Evolutionary conservation across 2,329 filamentous ascomycete species (phyloP), one percentile per base, ranked within the genome.

Genomic region (Parascedosporium putredinis): DNA sequence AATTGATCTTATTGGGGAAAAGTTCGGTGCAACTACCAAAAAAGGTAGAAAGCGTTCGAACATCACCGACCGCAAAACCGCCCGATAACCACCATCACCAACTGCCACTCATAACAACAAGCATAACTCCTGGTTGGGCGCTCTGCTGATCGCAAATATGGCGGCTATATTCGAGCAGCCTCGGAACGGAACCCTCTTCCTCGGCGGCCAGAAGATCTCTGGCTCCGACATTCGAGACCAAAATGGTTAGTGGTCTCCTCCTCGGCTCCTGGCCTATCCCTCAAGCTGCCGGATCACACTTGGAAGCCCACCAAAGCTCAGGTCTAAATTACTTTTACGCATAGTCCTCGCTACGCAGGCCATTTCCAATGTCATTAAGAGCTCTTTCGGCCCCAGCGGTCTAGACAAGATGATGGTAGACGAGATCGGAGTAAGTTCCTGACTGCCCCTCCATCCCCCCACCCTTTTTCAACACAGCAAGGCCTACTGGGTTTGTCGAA

Each of bases 401-500:
- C 79, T 98, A 57, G 93, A 98, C 68, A 98, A 98, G 80, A 98
- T 98, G 93, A 97, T 98, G 93, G 93, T 98, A 60, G 93, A 98
- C 72, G 93, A 98, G 66, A 97, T 98, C 67, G 93, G 93, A 64
- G 85, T 88, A 79, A 60, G 83, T 60, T 33, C 24, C 36, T 48
- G 51, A 51, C 34, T 54, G 56, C 50, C 49, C 34, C 29, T 16
- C 40, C 49, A 40, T 38, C 16, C 51, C 55, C 46, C n/a, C n/a
- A n/a, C n/a, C n/a, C n/a, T n/a, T n/a, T n/a, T n/a, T n/a, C n/a
- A n/a, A n/a, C n/a, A n/a, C n/a, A n/a, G n/a, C n/a, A n/a, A n/a
- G n/a, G n/a, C n/a, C n/a, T n/a, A n/a, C n/a, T n/a, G n/a, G n/a
- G n/a, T n/a, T n/a, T n/a, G n/a, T n/a, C 38, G 51, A 52, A 54